Evolutionary conservation across 2,329 filamentous ascomycete genomes (phyloP).

Genomic region (Fusarium falciforme): DNA sequence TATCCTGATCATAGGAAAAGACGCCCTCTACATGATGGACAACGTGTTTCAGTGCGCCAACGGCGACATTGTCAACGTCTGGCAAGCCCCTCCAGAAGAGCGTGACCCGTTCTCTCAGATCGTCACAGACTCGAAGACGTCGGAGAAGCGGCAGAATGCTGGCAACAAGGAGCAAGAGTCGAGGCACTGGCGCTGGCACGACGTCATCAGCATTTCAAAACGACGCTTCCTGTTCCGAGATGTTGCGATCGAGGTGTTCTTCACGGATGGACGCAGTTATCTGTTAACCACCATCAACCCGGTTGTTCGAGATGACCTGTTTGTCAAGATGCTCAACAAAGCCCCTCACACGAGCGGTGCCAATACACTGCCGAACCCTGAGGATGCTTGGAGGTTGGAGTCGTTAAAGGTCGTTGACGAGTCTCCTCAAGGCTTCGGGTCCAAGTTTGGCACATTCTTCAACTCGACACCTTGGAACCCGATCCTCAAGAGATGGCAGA

Average conservation of each 20-base stretch:
- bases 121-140: conserved; percentile 75
- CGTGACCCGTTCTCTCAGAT: conserved; percentile 95
- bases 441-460: conserved; percentile 93
- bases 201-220: conserved; percentile 96
- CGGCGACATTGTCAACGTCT: conserved; percentile 96
- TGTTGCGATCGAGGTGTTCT: conserved; percentile 97
- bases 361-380: conserved; percentile 77
- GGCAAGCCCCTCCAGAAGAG: conserved; percentile 92
- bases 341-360: conserved; percentile 82
- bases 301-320: conserved; percentile 81
- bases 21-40: conserved; percentile 93
- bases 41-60: conserved; percentile 95
- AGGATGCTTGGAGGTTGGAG: conserved; percentile 93
- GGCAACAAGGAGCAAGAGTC: conserved; percentile 78
- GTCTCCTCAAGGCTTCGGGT: conserved; percentile 74
- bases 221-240: conserved; percentile 94
- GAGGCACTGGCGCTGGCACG: conserved; percentile 92
- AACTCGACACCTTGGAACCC: conserved; percentile 84
- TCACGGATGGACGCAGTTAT: conserved; percentile 96
- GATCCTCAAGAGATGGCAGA: conserved; percentile 88
- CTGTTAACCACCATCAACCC: conserved; percentile 86
- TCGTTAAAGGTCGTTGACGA: conserved; percentile 77
- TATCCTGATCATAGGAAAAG: conserved; percentile 91
- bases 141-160: conserved; percentile 70
- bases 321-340: conserved; percentile 78